Base-by-base conservation (phyloP, 352 stramenopile genomes). In the Phytophthora pistaciae region DNA sequence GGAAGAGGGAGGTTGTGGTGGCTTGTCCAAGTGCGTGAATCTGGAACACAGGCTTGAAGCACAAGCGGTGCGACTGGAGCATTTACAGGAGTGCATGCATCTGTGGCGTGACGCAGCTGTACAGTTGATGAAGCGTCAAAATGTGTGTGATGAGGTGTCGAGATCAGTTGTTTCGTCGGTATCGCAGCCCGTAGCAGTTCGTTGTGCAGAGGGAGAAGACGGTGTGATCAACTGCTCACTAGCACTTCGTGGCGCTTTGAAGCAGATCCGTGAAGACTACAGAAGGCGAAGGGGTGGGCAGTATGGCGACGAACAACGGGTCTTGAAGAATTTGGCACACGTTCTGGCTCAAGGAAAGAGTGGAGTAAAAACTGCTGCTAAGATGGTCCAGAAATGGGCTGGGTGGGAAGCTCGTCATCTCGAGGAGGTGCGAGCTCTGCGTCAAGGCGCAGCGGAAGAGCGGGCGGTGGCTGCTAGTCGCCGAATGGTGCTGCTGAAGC, bases 341-440 rank as follows among this genome's bases (percentile, higher is more conserved):
- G 20, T 38, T 16, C 29, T 78, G 8, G 27, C n/a, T 1, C 62
- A 68, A 21, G 56, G 58, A 5, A 65, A 68, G 23, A 62, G 16
- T 44, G 56, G 67, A 1, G 55, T 14, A 4, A 75, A 75, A 31
- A 8, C 33, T n/a, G 73, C 73, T 46, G 73, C 73, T 5, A 74
- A 74, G 33, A 74, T 80, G 18, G 58, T 80, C 59, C 64, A 68
- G 46, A 56, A 75, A 21, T 80, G 73, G 73, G 68, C 73, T 23
- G 50, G 61, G 11, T 80, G 73, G 73, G 68, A 80, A 64, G 64
- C 44, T 3, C 69, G 60, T 7, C 73, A 80, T 44, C 29, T 77
- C 11, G 42, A 72, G 6, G 73, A 80, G 53, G 27, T 77, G 20
- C 68, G 53, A 14, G 29, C 49, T 14, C 25, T 80, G 54, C 66